A percentile compares a stretch with the other conserved stretches of the same genome.
Evolutionary conservation across 768 basidiomycete species (phyloP).

Genomic region (Phlegmacium glaucopus): DNA sequence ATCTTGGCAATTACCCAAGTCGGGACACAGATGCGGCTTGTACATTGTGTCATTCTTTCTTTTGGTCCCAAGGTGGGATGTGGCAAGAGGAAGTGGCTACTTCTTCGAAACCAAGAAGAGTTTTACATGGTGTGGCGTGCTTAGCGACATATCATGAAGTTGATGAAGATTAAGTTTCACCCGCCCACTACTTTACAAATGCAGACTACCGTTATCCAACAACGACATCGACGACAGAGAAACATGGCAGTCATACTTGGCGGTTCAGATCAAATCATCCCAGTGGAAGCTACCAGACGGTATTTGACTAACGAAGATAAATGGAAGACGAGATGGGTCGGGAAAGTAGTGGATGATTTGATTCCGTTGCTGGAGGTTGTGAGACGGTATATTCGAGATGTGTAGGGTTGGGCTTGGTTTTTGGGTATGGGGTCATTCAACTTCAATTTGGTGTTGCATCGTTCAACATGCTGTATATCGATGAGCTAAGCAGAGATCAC

Average conservation of each 20-base stretch:
- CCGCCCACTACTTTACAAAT: too few relatives aligned
- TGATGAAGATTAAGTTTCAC: too few relatives aligned
- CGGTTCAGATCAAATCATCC: slow-evolving; percentile 40
- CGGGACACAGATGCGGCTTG: slow-evolving; percentile 61
- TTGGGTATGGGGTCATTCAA: too few relatives aligned
- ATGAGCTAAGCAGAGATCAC: not conserved
- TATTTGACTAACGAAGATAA: too few relatives aligned
- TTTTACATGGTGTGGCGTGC: too few relatives aligned
- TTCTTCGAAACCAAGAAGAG: slow-evolving; percentile 13
- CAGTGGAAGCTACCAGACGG: too few relatives aligned
- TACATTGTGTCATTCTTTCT: slow-evolving; percentile 57
- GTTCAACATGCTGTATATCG: too few relatives aligned
- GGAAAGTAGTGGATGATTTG: too few relatives aligned
- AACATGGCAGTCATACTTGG: slow-evolving; percentile 33
- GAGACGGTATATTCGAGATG: slow-evolving; percentile 16
- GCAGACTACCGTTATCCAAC: not conserved
- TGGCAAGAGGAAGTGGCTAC: slow-evolving; percentile 51
- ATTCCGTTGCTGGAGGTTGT: slow-evolving; percentile 33
- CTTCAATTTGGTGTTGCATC: too few relatives aligned
- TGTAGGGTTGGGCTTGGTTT: too few relatives aligned
- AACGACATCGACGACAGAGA: slow-evolving; percentile 13
- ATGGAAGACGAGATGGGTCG: too few relatives aligned
- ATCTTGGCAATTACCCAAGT: slow-evolving; percentile 59
- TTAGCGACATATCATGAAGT: not conserved
- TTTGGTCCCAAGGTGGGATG: slow-evolving; percentile 60